Conservation (phyloP, 129 eudicot genomes). For the Cynara cardunculus region DNA sequence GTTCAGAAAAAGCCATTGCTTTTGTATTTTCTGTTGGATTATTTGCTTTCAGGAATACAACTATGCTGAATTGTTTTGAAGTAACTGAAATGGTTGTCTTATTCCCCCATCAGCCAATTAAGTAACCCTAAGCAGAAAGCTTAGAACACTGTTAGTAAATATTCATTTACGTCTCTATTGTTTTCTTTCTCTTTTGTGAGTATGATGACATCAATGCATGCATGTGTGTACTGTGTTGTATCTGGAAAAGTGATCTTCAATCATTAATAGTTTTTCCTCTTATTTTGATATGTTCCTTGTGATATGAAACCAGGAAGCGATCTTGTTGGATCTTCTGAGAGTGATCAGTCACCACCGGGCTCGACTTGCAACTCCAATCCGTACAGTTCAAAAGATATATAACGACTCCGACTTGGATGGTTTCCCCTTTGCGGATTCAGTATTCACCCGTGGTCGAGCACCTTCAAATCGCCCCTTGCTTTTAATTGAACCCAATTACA, state of each 20-base stretch:
- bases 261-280: background rate
- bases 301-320: constrained; percentile 64
- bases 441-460: constrained; percentile 51
- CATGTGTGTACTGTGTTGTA: background rate
- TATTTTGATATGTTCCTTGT: background rate
- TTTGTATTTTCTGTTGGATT: background rate
- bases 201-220: too few relatives aligned
- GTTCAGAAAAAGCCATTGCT: background rate
- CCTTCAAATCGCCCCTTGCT: constrained; percentile 61
- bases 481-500: constrained; percentile 73
- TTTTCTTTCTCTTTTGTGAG: too few relatives aligned
- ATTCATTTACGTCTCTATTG: too few relatives aligned
- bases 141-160: too few relatives aligned
- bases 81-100: background rate
- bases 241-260: background rate
- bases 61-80: background rate
- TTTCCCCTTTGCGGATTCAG: constrained; percentile 65
- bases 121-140: too few relatives aligned
- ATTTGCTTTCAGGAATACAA: background rate
- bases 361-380: constrained; percentile 95
- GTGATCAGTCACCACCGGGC: constrained; percentile 91
- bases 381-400: constrained; percentile 79
- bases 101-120: background rate
- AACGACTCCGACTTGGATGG: constrained; percentile 70
- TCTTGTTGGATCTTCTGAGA: constrained; percentile 84